Conservation (phyloP, 2,329 filamentous ascomycete genomes). For the Plectosphaerella sp. region DNA sequence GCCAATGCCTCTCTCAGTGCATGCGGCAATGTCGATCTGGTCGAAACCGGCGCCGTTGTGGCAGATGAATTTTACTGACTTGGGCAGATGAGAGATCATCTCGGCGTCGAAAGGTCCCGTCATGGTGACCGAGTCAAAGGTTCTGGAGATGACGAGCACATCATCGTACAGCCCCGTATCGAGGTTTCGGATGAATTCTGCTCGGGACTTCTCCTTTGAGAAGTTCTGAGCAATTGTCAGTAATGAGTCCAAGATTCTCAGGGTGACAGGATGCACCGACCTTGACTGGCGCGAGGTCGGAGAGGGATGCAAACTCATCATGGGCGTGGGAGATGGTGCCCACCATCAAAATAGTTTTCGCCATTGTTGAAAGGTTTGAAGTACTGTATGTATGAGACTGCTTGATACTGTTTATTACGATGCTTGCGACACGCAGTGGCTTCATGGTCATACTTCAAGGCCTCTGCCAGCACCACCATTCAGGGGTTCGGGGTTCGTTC, state of each 20-base stretch:
- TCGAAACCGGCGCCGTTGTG: slow-evolving; percentile 80
- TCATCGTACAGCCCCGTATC: slow-evolving; percentile 61
- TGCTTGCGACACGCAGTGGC: no score
- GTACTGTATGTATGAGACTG: no score
- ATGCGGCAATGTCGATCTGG: slow-evolving; percentile 70
- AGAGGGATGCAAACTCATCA: slow-evolving; percentile 12
- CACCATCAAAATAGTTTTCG: slow-evolving; percentile 11
- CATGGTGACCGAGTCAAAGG: slow-evolving; percentile 57
- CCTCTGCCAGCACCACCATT: no score
- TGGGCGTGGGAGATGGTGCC: slow-evolving; percentile 12
- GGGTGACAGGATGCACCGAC: slow-evolving; percentile 1
- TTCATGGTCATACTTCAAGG: no score
- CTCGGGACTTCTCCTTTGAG: slow-evolving; percentile 54
- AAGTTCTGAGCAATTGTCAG: slow-evolving; percentile 1
- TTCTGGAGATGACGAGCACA: slow-evolving; percentile 64
- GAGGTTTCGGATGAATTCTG: slow-evolving; percentile 67
- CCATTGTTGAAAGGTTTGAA: background rate
- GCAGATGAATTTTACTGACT: slow-evolving; percentile 52
- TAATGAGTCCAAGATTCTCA: slow-evolving; percentile 5
- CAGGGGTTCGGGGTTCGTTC: no score
- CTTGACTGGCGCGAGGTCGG: slow-evolving; percentile 9
- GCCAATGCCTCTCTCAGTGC: slow-evolving; percentile 56
- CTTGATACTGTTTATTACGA: no score
- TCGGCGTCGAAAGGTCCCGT: slow-evolving; percentile 71
- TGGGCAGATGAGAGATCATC: slow-evolving; percentile 54